These are phyloP conservation scores for Debaryomyces subglobosus DNA, from an alignment of 1,139 yeast genomes.

Conservation along the genomic window DNA sequence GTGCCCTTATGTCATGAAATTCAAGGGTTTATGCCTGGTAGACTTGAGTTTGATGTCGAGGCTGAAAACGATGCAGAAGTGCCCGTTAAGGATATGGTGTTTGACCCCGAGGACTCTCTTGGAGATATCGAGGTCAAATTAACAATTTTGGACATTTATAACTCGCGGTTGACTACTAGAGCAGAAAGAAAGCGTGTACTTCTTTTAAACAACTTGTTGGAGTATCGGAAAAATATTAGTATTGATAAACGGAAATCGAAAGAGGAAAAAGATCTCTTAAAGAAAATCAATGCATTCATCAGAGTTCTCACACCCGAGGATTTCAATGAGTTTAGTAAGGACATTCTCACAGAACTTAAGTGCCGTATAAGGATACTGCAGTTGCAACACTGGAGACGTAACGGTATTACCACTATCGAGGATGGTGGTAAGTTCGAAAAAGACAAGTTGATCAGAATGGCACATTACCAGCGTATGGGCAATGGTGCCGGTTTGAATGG, in stretches of 20 bases:
- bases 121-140: constrained; percentile 88
- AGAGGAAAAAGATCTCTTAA: constrained; percentile 84
- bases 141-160: constrained; percentile 85
- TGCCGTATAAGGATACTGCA: constrained; percentile 84
- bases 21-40: constrained; percentile 98
- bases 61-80: constrained; percentile 96
- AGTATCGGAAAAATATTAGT: constrained; percentile 78
- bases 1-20: constrained; percentile 96
- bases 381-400: constrained; percentile 88
- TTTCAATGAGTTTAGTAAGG: constrained; percentile 71
- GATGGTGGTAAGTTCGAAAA: constrained; percentile 86
- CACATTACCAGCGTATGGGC: constrained; percentile 66
- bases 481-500: constrained; percentile 38
- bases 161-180: constrained; percentile 83
- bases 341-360: constrained; percentile 74
- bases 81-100: constrained; percentile 91
- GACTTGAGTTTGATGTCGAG: constrained; percentile 94
- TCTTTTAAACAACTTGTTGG: constrained; percentile 75
- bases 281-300: constrained; percentile 77
- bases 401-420: constrained; percentile 84
- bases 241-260: constrained; percentile 79
- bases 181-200: constrained; percentile 89
- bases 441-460: constrained; percentile 69
- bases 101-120: constrained; percentile 89
- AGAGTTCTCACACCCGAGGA: constrained; percentile 80